Base-by-base conservation (phyloP, 225 moss, liverwort and hornwort species). In the Lunularia cruciata region DNA sequence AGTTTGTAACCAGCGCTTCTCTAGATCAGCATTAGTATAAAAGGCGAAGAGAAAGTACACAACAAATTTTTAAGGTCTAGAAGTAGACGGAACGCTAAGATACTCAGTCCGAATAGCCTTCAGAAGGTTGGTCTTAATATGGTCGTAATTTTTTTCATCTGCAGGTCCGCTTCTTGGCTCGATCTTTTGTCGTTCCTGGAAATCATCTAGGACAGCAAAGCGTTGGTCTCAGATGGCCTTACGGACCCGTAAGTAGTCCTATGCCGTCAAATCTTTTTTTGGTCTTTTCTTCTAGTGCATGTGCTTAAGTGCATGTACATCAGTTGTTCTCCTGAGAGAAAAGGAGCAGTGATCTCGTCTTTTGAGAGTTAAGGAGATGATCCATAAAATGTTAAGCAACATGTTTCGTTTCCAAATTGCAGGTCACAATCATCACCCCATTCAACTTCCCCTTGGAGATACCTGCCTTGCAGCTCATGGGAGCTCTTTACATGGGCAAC, bases 401-500 rank as follows among this genome's bases (percentile, higher is more conserved):
- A 32, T 11, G 13, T 31, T 57, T 32, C 14, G 53, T 9, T 6
- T 35, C 18, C 27, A 47, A 49, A 39, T 2, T 68, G 16, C 71
- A 98, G 96, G 98, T 99, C 62, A 86, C 91, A 43, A 91, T 99
- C 30, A 99, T 99, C 64, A 91, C 98, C 16, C 98, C 98, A 26
- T 99, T 99, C 84, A 99, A 99, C 74, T 99, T 99, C 63, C 93
- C 98, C 15, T 64, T 99, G 74, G 98, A 99, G 78, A 99, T 99
- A 31, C 98, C 98, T 58, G 85, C 81, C 65, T 73, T 99, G 75
- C 98, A 99, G 73, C 78, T 89, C 54, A 84, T 99, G 84, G 98
- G 98, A 71, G 98, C 98, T 57, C 84, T 99, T 27, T 99, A 91
- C 68, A 99, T 99, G 98, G 98, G 98, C 38, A 99, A 99, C 73